Evolutionary conservation across 495 filamentous ascomycete genomes (phyloP), one percentile per base, ranked within the genome.

Genomic region (Xylaria grammica): DNA sequence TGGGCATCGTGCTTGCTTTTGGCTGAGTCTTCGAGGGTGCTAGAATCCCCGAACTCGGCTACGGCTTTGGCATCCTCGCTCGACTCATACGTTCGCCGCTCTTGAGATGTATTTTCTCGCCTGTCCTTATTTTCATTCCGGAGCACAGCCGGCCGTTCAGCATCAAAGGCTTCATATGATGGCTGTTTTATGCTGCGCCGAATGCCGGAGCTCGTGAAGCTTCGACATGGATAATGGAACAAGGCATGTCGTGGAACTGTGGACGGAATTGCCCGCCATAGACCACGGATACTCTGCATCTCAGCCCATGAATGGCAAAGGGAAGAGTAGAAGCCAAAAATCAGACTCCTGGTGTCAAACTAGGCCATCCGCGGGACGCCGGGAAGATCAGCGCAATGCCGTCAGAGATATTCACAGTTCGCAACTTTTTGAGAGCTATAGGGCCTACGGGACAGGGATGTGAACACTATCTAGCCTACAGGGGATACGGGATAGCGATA

Each of bases 271-370:
- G 69, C 62, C 69, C 65, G 56, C 69, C 64, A 48, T 32, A 74
- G 65, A 65, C 66, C 64, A 71, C 67, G 63, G 29, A 68, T 59
- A 67, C 66, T 66, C 67, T 68, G 69, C 72, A 75, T 75, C 62
- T 75, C 72, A 75, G 63, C 56, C 68, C 72, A 74, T 74, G 59
- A 65, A 71, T 48, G 67, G 63, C 54, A 45, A 63, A 42, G 55
- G 36, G 50, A 65, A 36, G 17, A 46, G 24, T n/a, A 54, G 55
- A 69, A 65, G 60, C 59, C 64, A 24, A 24, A 62, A 71, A 60
- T 42, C 64, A 51, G 38, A 53, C 62, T 65, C 24, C 26, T 36
- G 38, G 27, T 17, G 27, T 40, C 9, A 48, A 10, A 22, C n/a
- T 49, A 1, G 17, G 8, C 54, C 29, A 51, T 55, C 27, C 50